Percentiles rank a stretch among this genome's conserved stretches.
Evolutionary conservation across 2,329 filamentous ascomycete genomes (phyloP).

Genomic region (Diaporthe sp.): DNA sequence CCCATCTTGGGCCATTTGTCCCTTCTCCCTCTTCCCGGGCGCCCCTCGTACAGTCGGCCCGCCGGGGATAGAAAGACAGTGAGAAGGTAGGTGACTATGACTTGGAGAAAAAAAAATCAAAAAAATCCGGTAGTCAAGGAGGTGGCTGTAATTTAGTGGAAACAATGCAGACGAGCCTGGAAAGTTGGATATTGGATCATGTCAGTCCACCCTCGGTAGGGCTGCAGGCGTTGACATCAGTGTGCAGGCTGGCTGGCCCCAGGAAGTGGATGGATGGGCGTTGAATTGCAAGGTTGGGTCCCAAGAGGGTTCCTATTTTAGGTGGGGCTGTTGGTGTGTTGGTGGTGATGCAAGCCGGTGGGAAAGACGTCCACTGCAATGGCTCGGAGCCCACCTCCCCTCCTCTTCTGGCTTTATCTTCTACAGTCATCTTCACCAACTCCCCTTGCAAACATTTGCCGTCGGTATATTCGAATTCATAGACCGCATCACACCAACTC

Average conservation of each 20-base stretch:
- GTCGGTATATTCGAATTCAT: background rate
- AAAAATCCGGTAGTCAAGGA: background rate
- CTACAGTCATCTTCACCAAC: background rate
- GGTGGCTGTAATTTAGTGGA: conserved; percentile 1
- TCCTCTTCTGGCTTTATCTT: background rate
- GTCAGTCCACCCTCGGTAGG: conserved; percentile 17
- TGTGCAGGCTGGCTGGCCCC: conserved; percentile 38
- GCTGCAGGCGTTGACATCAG: conserved; percentile 40
- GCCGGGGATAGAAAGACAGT: background rate
- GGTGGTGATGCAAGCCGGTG: conserved; percentile 24
- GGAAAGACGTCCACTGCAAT: background rate
- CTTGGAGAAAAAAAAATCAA: background rate
- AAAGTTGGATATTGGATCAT: conserved; percentile 8
- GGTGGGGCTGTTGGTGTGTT: conserved; percentile 1
- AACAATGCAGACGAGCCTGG: background rate
- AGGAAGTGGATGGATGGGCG: conserved; percentile 35
- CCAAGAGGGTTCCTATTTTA: conserved; percentile 6
- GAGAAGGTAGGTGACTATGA: background rate
- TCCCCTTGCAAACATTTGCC: background rate
- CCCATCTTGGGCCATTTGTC: conserved; percentile 46
- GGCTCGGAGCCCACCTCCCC: background rate
- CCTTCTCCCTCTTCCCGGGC: background rate
- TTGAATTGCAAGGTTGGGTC: conserved; percentile 14
- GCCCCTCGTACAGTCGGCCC: background rate
- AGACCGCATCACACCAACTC: background rate